phyloP scores from a whole-genome alignment of 495 filamentous ascomycete genomes.

The Parachaetomium inaequale region DNA sequence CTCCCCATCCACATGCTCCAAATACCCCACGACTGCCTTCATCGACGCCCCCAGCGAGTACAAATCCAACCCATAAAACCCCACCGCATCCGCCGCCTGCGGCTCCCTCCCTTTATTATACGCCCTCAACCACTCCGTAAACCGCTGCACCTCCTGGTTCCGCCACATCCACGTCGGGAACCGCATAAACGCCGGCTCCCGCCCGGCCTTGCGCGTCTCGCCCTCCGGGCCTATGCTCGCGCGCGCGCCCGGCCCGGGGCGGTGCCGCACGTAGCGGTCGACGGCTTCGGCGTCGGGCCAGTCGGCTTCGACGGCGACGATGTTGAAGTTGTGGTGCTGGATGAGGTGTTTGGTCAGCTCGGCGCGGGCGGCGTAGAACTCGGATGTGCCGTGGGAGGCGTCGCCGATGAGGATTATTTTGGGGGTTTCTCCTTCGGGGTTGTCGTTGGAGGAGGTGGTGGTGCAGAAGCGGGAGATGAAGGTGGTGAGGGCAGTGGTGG shows the following conservation, averaged over 20 bases:
- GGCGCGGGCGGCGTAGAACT: conserved; percentile 55
- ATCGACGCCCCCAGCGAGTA: conserved; percentile 55
- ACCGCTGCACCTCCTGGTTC: conserved; percentile 52
- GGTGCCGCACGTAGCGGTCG: conserved; percentile 54
- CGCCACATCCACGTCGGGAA: conserved; percentile 65
- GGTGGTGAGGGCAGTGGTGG: neutral
- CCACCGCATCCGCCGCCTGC: conserved; percentile 34
- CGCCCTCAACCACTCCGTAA: conserved; percentile 56
- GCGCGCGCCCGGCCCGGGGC: conserved; percentile 30
- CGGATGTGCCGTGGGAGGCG: conserved; percentile 56
- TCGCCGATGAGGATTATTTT: conserved; percentile 55
- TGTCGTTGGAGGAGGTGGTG: neutral
- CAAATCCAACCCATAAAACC: conserved; percentile 55
- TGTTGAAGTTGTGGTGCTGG: conserved; percentile 51
- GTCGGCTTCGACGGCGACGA: conserved; percentile 56
- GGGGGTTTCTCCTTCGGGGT: neutral
- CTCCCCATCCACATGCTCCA: conserved; percentile 47
- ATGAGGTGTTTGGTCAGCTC: conserved; percentile 55
- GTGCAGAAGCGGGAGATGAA: neutral
- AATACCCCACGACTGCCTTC: conserved; percentile 50
- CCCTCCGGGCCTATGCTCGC: conserved; percentile 26
- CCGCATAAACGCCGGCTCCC: conserved; percentile 46
- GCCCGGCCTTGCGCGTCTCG: conserved; percentile 21
- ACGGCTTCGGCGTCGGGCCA: conserved; percentile 58
- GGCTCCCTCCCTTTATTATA: conserved; percentile 39